Evolutionary conservation across 768 basidiomycete genomes (phyloP), one percentile per base, ranked within the genome.

Genomic region (Termitomyces sp.): DNA sequence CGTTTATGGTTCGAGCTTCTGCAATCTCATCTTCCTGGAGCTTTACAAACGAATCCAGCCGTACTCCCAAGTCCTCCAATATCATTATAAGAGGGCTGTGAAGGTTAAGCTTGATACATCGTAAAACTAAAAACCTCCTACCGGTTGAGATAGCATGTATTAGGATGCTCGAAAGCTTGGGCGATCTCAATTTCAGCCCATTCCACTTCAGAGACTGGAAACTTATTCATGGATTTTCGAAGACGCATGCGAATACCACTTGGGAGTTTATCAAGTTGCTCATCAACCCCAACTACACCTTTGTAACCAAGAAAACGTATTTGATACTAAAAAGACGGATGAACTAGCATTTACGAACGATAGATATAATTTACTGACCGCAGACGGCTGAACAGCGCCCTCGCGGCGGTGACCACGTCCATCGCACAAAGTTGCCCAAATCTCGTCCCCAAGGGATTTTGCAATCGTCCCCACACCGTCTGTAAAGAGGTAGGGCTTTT

Each of bases 391-490:
- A 12, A 82, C 59, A 0, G 73, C 65, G 51, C 73, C 62, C 18
- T 64, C 53, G 10, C 70, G 64, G 46, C 68, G 69, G 31, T 72
- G 62, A 26, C 69, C 71, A 44, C 77, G 76, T n/a, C 67, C 75
- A 14, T 69, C 66, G 54, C 84, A 84, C 16, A 86, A 67, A 4
- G 72, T 74, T 13, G 65, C 59, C 85, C 86, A 92, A 32, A 94
- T 87, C 62, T 65, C 71, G 41, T 84, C 67, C 0, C 76, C 82
- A 4, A 93, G 73, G 24, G 73, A 72, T 20, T 72, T 70, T 1
- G 90, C 88, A 49, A 93, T 89, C 0, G 90, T 90, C 1, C 92
- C 92, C 12, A 88, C 83, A 29, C 92, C 92, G 56, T 94, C 92
- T 0, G 91, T 92, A 65, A 85, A 86, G 24, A 77, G 58, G 59